Evolutionary conservation across 345 rosid genomes (phyloP).

Genomic region (Eucalyptus sp.): DNA sequence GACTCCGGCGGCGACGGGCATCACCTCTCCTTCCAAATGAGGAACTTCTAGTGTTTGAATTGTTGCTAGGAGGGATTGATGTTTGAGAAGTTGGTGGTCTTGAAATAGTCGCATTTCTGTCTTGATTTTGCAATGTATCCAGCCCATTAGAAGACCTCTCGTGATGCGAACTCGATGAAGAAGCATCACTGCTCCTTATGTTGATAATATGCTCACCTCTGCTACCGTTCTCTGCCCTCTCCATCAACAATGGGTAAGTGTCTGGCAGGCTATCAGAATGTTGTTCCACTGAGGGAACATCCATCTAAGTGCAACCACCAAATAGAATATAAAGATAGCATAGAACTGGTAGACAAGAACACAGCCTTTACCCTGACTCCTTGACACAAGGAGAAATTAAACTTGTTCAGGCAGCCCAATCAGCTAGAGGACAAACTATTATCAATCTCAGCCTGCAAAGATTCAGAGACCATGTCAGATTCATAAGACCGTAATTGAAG

Average conservation of each 20-base stretch:
- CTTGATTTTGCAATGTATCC: constrained; percentile 40
- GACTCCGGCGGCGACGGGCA: constrained; percentile 75
- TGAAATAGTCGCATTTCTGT: constrained; percentile 28
- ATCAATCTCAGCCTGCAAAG: neutral
- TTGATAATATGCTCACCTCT: constrained; percentile 54
- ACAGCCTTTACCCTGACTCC: neutral
- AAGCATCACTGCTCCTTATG: constrained; percentile 30
- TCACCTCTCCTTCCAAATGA: constrained; percentile 43
- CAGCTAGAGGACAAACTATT: neutral
- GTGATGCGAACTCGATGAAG: constrained; percentile 26
- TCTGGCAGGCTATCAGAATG: constrained; percentile 26
- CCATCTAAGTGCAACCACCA: constrained; percentile 58
- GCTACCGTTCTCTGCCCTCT: constrained; percentile 32
- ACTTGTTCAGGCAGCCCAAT: neutral
- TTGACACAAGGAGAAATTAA: neutral
- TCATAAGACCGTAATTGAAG: neutral
- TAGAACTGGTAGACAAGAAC: constrained; percentile 17
- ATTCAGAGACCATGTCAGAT: neutral
- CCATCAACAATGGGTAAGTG: constrained; percentile 59
- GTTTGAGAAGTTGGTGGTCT: constrained; percentile 26
- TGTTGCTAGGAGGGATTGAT: constrained; percentile 31
- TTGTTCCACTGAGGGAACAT: constrained; percentile 49
- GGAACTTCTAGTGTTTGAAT: constrained; percentile 36
- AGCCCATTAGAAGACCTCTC: constrained; percentile 45
- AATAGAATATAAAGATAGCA: constrained; percentile 16